A percentile compares a stretch with the other conserved stretches of the same genome.
Conservation (phyloP, 2,329 filamentous ascomycete species). For the Dactylella cylindrospora region DNA sequence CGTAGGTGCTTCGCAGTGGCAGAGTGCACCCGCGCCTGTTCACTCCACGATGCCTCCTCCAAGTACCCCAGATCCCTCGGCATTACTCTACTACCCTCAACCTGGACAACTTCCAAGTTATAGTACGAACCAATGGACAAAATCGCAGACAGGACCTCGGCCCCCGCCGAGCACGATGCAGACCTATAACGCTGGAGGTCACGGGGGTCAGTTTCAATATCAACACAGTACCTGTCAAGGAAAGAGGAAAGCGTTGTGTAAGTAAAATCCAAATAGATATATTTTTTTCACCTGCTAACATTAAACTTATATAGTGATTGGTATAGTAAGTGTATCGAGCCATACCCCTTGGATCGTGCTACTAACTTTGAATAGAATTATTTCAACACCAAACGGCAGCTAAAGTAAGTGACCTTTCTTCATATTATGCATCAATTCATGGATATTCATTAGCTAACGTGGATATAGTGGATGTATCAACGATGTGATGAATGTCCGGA, state of each 20-base stretch:
- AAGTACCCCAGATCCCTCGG: not conserved
- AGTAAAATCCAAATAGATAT: not conserved
- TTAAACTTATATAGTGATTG: constrained; percentile 34
- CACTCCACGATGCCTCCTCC: constrained; percentile 30
- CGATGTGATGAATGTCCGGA: constrained; percentile 95
- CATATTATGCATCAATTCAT: not conserved
- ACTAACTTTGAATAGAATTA: constrained; percentile 38
- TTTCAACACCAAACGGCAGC: constrained; percentile 35
- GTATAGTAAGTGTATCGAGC: constrained; percentile 31
- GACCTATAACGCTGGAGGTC: constrained; percentile 28
- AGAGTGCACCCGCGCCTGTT: constrained; percentile 18
- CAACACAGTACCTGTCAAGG: constrained; percentile 44
- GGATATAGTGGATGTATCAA: constrained; percentile 80
- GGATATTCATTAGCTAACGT: constrained; percentile 4
- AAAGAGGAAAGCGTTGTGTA: constrained; percentile 43
- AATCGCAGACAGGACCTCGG: constrained; percentile 25
- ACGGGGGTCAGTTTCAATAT: constrained; percentile 12
- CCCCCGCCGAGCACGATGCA: constrained; percentile 42
- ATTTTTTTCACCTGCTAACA: not conserved
- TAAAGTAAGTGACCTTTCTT: constrained; percentile 23
- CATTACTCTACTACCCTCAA: constrained; percentile 12
- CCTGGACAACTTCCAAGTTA: constrained; percentile 36
- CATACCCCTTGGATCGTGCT: not conserved
- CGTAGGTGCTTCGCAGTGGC: constrained; percentile 13
- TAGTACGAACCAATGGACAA: constrained; percentile 42